Evolutionary conservation across 225 moss, liverwort and hornwort species (phyloP), one percentile per base, ranked within the genome.

Genomic region (Pleurozium schreberi): DNA sequence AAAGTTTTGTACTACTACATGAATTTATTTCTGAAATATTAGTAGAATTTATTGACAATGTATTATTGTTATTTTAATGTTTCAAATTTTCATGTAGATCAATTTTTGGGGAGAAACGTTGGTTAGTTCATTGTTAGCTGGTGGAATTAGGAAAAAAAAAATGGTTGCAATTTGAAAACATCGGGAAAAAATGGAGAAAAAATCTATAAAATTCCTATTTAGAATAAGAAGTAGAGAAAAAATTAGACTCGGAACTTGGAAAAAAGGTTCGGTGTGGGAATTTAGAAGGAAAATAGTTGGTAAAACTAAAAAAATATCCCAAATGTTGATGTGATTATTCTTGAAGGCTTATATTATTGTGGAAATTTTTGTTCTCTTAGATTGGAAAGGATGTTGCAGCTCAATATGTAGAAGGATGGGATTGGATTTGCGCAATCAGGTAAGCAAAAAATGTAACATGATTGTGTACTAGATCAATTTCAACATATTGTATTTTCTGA

Each of bases 321-420:
- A 25, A 4, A n/a, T n/a, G n/a, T n/a, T 27, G 9, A 15, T 71
- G 3, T 3, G 5, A 87, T 57, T n/a, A 33, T 33, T 69, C 14
- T 34, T 12, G 0, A 18, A 55, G 22, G n/a, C 31, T 31, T 62
- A 33, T 33, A 25, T 40, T 63, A 11, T 47, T 87, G 31, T 62
- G 52, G 42, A 25, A 17, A 20, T 55, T 73, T 78, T 66, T 30
- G 60, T 33, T 61, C 10, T 26, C 12, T 34, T 87, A 97, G 97
- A 97, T 98, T 89, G 98, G 91, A 68, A 98, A 98, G 84, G 98
- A 98, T 45, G 95, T 96, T 55, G 96, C 98, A n/a, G 90, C 97
- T 82, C 98, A 98, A 62, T 97, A 98, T 85, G 97, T 97, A 60
- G 92, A 96, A 89, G 98, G 98, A 84, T 98, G 98, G 98, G 98